Evolutionary conservation across 2,329 filamentous ascomycete species (phyloP).

Genomic region (Sporothrix curviconia): DNA sequence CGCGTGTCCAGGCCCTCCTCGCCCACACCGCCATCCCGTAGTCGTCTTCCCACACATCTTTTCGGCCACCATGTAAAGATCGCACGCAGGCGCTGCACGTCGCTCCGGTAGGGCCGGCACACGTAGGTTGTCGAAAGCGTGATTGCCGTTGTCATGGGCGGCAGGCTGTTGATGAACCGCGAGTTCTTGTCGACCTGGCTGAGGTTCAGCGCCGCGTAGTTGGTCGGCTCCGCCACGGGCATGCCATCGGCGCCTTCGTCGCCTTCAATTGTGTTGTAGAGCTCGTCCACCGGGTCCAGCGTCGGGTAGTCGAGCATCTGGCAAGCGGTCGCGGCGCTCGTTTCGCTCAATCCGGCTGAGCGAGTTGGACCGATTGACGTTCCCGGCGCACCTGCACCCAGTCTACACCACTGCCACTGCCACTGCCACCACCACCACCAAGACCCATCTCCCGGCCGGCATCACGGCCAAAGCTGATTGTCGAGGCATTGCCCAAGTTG

Average conservation of each 20-base stretch:
- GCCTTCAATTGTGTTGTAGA: slow-evolving; percentile 78
- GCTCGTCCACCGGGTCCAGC: slow-evolving; percentile 80
- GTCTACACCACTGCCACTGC: slow-evolving; percentile 53
- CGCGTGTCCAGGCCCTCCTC: slow-evolving; percentile 74
- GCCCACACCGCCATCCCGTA: slow-evolving; percentile 61
- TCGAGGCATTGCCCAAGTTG: slow-evolving; percentile 19
- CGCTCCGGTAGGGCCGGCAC: slow-evolving; percentile 87
- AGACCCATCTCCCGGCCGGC: slow-evolving; percentile 65
- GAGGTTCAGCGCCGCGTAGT: slow-evolving; percentile 75
- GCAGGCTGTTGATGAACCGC: slow-evolving; percentile 78
- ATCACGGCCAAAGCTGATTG: slow-evolving; percentile 35
- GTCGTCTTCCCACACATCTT: slow-evolving; percentile 94
- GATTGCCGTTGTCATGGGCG: slow-evolving; percentile 72
- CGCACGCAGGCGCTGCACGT: slow-evolving; percentile 83
- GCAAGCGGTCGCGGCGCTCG: slow-evolving; percentile 80
- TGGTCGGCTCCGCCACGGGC: slow-evolving; percentile 72
- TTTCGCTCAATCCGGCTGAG: slow-evolving; percentile 80
- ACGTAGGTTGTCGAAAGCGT: slow-evolving; percentile 85
- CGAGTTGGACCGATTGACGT: slow-evolving; percentile 92
- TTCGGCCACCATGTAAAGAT: slow-evolving; percentile 97
- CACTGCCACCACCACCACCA: slow-evolving; percentile 29
- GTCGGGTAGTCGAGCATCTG: slow-evolving; percentile 91
- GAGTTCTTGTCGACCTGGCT: slow-evolving; percentile 91
- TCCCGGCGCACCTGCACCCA: slow-evolving; percentile 97
- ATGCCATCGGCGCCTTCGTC: slow-evolving; percentile 83